Evolutionary conservation across 192 early-diverging fungal species (phyloP), one percentile per base, ranked within the genome.

Genomic region (Backusella westeae): DNA sequence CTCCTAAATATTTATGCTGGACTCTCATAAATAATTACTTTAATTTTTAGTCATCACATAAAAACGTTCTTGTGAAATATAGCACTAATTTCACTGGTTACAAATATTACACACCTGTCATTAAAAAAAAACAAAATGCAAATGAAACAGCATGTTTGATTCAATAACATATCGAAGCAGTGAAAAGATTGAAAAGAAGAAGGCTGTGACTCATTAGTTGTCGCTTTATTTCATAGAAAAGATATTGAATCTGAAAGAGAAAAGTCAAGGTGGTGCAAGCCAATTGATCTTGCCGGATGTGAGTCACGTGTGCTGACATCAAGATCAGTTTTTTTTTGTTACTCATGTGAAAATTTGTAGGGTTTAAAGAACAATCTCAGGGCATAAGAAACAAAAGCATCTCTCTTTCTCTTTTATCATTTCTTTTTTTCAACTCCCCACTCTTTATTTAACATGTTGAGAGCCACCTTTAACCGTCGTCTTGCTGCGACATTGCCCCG

Each of bases 291-390:
- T 63, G 34, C 34, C 34, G 32, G 32, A 69, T 23, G 38, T 69
- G 68, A 69, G 68, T 69, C 68, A 69, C 68, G 68, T 69, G 68
- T 39, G 68, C 68, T 69, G 68, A 41, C 68, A 69, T 69, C 68
- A 23, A 63, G 56, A 63, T 63, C 56, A 63, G 21, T 63, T 63
- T 63, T 68, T 68, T 68, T 68, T 49, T 49, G 46, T 49, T 29
- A 44, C 44, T 49, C 70, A 71, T 71, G 70, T 71, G 70, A 71
- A 71, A 49, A 41, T 41, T 71, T 71, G 70, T 38, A 69, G 68
- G 38, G 68, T 23, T 69, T 69, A 71, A 71, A 71, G 42, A 71
- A 71, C 42, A 29, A 63, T 29, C 56, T 63, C 56, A 63, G 56
- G 56, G 56, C 56, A 63, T 29, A 63, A 63, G 56, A 26, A 63